A percentile compares a stretch with the other conserved stretches of the same genome.
phyloP scores from a whole-genome alignment of 306 rosid genomes.

The Elaeagnus macrophylla region DNA sequence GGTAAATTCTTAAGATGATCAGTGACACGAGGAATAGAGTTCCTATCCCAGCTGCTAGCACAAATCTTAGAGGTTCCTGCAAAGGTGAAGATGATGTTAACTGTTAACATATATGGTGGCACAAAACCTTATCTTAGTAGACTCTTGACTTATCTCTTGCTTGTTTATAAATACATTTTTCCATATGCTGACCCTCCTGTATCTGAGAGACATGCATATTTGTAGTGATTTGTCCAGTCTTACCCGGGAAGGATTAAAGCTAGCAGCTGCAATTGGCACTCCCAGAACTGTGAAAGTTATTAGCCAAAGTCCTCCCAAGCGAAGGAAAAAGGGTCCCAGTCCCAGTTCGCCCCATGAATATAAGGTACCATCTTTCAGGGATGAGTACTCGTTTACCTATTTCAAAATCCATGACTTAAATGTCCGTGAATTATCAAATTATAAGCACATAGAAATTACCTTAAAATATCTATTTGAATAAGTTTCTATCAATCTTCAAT shows the following conservation, averaged over 20 bases:
- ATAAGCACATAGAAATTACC: neutral
- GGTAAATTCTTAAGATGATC: constrained; percentile 76
- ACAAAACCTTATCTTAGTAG: no score
- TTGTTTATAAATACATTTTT: no score
- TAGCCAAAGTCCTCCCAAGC: constrained; percentile 95
- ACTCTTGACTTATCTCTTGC: no score
- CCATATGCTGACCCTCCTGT: no score
- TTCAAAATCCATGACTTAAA: constrained; percentile 2
- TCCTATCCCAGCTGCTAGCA: constrained; percentile 94
- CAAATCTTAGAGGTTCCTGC: constrained; percentile 91
- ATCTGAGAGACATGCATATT: no score
- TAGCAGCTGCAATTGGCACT: constrained; percentile 82
- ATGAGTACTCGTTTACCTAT: constrained; percentile 94
- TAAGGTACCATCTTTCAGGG: constrained; percentile 57
- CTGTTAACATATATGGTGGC: neutral
- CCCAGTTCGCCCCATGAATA: constrained; percentile 97
- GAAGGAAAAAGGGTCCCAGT: constrained; percentile 69
- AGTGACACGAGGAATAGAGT: constrained; percentile 84
- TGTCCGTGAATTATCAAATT: constrained; percentile 9
- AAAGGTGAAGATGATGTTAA: constrained; percentile 8
- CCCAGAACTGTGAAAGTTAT: constrained; percentile 66
- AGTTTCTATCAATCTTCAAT: neutral
- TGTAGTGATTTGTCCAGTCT: constrained; percentile 6
- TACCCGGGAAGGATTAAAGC: constrained; percentile 92
- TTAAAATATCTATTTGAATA: constrained; percentile 6